Evolutionary conservation across 768 basidiomycete species (phyloP), one percentile per base, ranked within the genome.

Genomic region (Tricholoma matsutake): DNA sequence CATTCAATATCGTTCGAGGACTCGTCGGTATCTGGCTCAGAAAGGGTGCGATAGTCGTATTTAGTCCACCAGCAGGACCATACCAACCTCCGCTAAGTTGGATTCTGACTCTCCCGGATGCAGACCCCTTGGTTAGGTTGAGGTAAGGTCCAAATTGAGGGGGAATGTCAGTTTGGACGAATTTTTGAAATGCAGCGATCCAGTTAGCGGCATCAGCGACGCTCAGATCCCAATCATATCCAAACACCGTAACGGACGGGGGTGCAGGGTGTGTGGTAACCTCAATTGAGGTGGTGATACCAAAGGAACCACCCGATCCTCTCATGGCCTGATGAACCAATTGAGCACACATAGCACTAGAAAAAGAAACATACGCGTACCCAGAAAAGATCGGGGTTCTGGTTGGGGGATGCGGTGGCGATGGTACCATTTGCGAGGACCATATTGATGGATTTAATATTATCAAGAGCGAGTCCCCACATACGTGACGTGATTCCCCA

Each of bases 381-480:
- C n/a, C n/a, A n/a, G n/a, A n/a, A n/a, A n/a, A n/a, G n/a, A n/a
- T n/a, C n/a, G n/a, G n/a, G n/a, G n/a, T n/a, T n/a, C n/a, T n/a
- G n/a, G n/a, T n/a, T n/a, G n/a, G n/a, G n/a, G n/a, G 78, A 79
- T 6, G 79, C 76, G 25, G 74, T 75, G 0, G 71, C 68, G 22
- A 78, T 73, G 0, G 76, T 78, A 8, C 79, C 80, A 62, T 81
- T 77, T 0, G 81, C 79, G 13, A 83, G 72, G 8, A 81, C 80
- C 2, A 80, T 67, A 29, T 78, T 73, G 11, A 78, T 68, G 1
- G 78, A 74, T 6, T 71, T 57, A 7, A 84, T 74, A 0, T 71
- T 74, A 65, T 86, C 84, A 4, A 83, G 67, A 0, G 79, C 72
- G 3, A 86, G 73, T 2, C 85, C 85, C 78, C 81, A 84, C 61